Evolutionary conservation across 805 yeast genomes (phyloP), one percentile per base, ranked within the genome.

Genomic region (Kazachstania kunashirensis): DNA sequence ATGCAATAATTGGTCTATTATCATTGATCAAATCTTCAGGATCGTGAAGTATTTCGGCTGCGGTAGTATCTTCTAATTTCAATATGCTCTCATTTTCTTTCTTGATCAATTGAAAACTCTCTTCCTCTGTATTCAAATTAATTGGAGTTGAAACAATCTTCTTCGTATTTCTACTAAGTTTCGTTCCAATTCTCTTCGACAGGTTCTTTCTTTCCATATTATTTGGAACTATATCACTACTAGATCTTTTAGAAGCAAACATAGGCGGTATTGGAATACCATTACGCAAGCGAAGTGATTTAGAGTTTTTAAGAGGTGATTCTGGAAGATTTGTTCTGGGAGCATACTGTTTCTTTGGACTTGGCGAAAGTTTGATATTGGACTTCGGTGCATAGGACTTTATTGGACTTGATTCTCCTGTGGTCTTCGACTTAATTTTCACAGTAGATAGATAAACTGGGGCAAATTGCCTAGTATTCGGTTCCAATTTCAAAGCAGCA

Each of bases 11-110:
- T 2, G 61, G 61, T 20, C 62, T 40, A 33, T 48, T 43, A 38
- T 57, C 62, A 21, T 55, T 41, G 2, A 26, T 31, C 15, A 45
- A 29, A 29, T 53, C 59, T 13, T 46, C 37, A 1, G 61, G 59
- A 41, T 57, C 37, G 40, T 57, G 61, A 16, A 57, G 35, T n/a
- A 57, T 36, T 36, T 57, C 59, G 4, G 59, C 59, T 3, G 62
- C 62, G 1, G 62, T 57, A 6, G 52, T 47, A 26, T 57, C 49
- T 18, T 41, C 42, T 9, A 33, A 6, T 13, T 32, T 32, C 4
- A 33, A 24, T n/a, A 30, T 36, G 23, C 38, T 38, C 18, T 31
- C 11, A 8, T 23, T 23, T 8, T 11, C 11, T 11, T 23, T 23
- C 23, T 14, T 27, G 19, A 23, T 5, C n/a, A n/a, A n/a, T 36